These are phyloP conservation scores for Agarophyton chilense DNA, from an alignment of 23 red algal species.

Conservation along the genomic window DNA sequence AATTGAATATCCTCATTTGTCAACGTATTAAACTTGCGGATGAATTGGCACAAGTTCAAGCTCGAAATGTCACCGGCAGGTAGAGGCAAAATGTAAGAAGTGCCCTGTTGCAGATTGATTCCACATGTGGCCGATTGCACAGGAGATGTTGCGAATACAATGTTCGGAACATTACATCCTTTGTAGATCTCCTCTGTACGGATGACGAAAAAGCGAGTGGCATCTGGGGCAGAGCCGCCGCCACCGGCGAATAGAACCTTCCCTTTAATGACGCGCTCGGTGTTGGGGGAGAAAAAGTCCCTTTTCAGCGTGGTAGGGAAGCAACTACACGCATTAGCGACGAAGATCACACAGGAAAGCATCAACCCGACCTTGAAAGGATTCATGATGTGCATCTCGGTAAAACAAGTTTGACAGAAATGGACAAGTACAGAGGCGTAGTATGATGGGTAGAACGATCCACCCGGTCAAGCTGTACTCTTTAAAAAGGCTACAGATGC, in stretches of 20 bases:
- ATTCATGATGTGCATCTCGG: conserved; percentile 4
- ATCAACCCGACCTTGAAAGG: background rate
- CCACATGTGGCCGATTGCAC: conserved; percentile 29
- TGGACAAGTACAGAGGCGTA: too few species aligned
- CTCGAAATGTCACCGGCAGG: background rate
- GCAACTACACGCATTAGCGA: background rate
- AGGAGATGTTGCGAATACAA: background rate
- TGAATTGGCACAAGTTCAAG: conserved; percentile 25
- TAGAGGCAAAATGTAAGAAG: conserved; percentile 24
- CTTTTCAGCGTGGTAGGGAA: conserved; percentile 7
- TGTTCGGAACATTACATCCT: background rate
- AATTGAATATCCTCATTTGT: background rate
- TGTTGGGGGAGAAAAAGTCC: background rate
- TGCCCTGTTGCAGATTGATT: background rate
- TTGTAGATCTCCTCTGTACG: background rate
- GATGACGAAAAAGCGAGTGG: background rate
- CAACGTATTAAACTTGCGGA: background rate
- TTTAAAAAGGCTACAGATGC: too few species aligned
- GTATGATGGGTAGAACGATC: too few species aligned
- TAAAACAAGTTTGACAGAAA: too few species aligned
- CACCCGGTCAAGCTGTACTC: too few species aligned
- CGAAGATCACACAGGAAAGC: background rate
- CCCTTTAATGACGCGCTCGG: background rate
- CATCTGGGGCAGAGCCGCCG: background rate
- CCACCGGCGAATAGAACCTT: background rate